Base-by-base conservation (phyloP, 176 grass and related monocot genomes). In the Avena eriantha region DNA sequence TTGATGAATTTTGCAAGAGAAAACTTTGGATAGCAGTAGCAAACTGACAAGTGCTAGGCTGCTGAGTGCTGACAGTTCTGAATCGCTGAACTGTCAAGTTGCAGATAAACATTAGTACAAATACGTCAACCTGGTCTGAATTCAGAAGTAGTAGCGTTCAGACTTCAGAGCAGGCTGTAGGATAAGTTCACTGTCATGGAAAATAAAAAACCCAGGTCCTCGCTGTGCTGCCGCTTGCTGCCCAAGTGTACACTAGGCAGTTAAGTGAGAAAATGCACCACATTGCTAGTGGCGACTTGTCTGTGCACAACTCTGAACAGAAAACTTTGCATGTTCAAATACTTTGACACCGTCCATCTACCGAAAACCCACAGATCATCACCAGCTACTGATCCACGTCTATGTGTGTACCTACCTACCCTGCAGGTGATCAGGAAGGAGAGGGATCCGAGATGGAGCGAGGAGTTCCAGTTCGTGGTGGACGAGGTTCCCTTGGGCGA, bases 391-490 rank as follows among this genome's bases (percentile, higher is more conserved):
- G 0, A 45, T 12, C 64, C 79, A 77, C 2, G 1, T 71, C 3
- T 71, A 5, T 13, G 17, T 66, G 33, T 75, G 45, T 75, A 34
- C 80, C 81, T 75, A 34, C 80, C 81, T 77, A 29, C 53, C 81
- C 60, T 79, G 26, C 83, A 96, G 96, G 87, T 90, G 29, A 85
- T 98, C 45, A 94, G 89, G 90, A 98, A 91, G 86, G 85, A 82
- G n/a, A 91, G 97, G n/a, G 92, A 94, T 67, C 94, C 97, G 24
- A 94, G 92, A 90, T 99, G 97, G 96, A 91, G 80, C 6, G 92
- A 94, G 66, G 96, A 92, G 55, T 98, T 98, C 63, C 96, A 96
- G 73, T 98, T 98, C 67, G 84, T 95, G 61, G 72, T 93, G 29
- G 96, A 98, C 8, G 93, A 96, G 73, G 82, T 80, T 9, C 94